Conservation (phyloP, 345 rosid genomes). For the Eucalyptus tenuipes region DNA sequence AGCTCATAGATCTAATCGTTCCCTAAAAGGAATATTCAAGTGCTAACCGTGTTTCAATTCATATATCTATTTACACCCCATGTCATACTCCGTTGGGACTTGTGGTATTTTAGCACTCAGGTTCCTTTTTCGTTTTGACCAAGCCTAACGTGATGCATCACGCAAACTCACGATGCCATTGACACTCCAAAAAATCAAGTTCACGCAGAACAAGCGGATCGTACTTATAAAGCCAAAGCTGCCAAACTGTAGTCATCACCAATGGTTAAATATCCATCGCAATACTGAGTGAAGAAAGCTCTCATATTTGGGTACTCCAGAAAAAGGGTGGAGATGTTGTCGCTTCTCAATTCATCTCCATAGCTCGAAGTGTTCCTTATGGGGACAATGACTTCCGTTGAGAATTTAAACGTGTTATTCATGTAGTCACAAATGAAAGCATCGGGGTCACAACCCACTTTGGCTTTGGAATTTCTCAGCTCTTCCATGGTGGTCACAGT, state of each 20-base stretch:
- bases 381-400: neutral
- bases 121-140: neutral
- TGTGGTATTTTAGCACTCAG: neutral
- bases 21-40: neutral
- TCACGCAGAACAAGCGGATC: neutral
- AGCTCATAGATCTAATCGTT: neutral
- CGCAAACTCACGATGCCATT: neutral
- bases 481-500: constrained; percentile 8
- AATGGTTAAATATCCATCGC: constrained; percentile 12
- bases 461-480: constrained; percentile 6
- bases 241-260: constrained; percentile 17
- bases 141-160: neutral
- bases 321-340: constrained; percentile 22
- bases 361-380: neutral
- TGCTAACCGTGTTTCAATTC: neutral
- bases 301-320: constrained; percentile 34
- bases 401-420: constrained; percentile 4
- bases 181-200: neutral
- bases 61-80: neutral
- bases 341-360: neutral
- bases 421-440: constrained; percentile 22
- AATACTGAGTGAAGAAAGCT: constrained; percentile 14
- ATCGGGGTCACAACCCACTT: constrained; percentile 24
- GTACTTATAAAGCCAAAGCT: constrained; percentile 39
- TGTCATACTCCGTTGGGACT: neutral